Conservation (phyloP, 805 yeast species). For the Tetrapisispora fleetii region DNA sequence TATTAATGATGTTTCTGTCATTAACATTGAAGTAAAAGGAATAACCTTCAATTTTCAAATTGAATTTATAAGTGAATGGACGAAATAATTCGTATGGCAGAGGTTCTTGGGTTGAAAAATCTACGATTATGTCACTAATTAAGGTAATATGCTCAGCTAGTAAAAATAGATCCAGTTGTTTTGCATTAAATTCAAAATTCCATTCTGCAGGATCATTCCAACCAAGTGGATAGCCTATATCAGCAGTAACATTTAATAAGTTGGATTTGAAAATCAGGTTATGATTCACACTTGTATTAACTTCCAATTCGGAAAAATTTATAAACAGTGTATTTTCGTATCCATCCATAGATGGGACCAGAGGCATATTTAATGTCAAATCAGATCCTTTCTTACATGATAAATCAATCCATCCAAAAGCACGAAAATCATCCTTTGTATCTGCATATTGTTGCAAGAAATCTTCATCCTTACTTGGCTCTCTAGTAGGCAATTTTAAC, state of each 20-base stretch:
- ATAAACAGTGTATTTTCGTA: slow-evolving; percentile 42
- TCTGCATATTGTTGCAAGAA: slow-evolving; percentile 28
- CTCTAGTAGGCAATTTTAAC: slow-evolving; percentile 74
- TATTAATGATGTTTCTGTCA: slow-evolving; percentile 78
- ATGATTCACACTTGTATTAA: slow-evolving; percentile 82
- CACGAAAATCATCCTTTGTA: slow-evolving; percentile 37
- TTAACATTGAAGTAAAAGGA: slow-evolving; percentile 68
- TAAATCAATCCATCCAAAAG: slow-evolving; percentile 90
- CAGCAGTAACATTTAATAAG: slow-evolving; percentile 43
- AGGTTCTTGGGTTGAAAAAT: slow-evolving; percentile 65
- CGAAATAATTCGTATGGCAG: slow-evolving; percentile 67
- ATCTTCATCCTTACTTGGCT: slow-evolving; percentile 63
- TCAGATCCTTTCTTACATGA: slow-evolving; percentile 47
- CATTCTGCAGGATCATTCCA: slow-evolving; percentile 79
- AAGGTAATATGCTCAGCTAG: slow-evolving; percentile 75
- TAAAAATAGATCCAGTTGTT: slow-evolving; percentile 48
- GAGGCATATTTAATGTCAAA: slow-evolving; percentile 37
- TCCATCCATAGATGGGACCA: slow-evolving; percentile 46
- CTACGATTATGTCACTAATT: slow-evolving; percentile 60
- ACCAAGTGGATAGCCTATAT: slow-evolving; percentile 58
- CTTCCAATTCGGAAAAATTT: slow-evolving; percentile 45
- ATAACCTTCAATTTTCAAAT: slow-evolving; percentile 52
- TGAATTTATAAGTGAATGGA: slow-evolving; percentile 53
- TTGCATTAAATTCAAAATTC: slow-evolving; percentile 46
- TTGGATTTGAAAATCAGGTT: slow-evolving; percentile 62